Conservation (phyloP, 345 rosid species). For the Carallia pectinifolia region DNA sequence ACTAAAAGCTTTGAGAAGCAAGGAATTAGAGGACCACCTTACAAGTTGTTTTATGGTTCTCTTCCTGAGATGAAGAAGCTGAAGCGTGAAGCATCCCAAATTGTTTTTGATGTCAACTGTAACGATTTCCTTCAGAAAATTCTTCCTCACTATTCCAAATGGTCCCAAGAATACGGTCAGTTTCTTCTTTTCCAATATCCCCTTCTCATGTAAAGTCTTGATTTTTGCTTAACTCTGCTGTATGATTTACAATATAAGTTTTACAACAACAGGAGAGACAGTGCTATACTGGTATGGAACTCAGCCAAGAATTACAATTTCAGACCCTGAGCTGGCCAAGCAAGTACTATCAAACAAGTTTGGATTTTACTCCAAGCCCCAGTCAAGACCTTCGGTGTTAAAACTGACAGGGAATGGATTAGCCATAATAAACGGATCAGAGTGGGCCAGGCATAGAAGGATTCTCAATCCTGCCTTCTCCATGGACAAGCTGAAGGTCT, state of each 20-base stretch:
- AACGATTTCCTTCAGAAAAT: conserved; percentile 26
- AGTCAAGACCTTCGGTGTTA: conserved; percentile 50
- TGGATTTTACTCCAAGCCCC: conserved; percentile 66
- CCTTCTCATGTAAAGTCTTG: background rate
- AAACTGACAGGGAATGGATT: conserved; percentile 79
- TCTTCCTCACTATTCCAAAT: conserved; percentile 23
- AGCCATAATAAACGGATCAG: conserved; percentile 63
- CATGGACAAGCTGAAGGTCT: conserved; percentile 80
- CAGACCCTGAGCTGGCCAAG: conserved; percentile 74
- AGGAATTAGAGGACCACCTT: conserved; percentile 35
- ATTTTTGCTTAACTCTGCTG: too few species aligned
- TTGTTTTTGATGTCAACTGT: conserved; percentile 18
- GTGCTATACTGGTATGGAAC: conserved; percentile 84
- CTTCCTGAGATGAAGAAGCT: conserved; percentile 19
- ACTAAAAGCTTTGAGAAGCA: conserved; percentile 25
- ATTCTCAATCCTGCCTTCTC: conserved; percentile 75
- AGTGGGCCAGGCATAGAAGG: conserved; percentile 74
- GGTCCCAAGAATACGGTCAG: conserved; percentile 30
- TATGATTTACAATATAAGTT: too few species aligned
- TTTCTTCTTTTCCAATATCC: background rate
- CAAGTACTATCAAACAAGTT: conserved; percentile 66
- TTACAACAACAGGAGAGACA: conserved; percentile 54
- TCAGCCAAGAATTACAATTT: conserved; percentile 59
- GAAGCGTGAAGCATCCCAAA: conserved; percentile 7
- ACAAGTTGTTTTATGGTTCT: conserved; percentile 30